A percentile compares a stretch with the other conserved stretches of the same genome.
These are phyloP conservation scores for Tolypocladium amazonense DNA, from an alignment of 2,329 filamentous ascomycete genomes.

Conservation along the genomic window DNA sequence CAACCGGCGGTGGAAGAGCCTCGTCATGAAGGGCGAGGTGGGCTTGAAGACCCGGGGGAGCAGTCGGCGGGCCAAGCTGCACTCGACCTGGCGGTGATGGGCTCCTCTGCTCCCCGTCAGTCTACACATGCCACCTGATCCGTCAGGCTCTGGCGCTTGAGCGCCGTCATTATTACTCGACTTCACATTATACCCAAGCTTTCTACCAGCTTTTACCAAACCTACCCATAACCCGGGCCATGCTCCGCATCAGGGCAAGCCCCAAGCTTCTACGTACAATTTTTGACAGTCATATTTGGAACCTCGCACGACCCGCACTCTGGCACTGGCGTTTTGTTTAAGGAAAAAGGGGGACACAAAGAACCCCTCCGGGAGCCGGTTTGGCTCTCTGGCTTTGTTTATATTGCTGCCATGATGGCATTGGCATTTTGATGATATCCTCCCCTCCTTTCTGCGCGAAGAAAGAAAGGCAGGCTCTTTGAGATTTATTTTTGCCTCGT, in stretches of 20 bases:
- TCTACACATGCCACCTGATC: not conserved
- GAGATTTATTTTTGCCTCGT: too few relatives aligned
- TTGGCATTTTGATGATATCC: not conserved
- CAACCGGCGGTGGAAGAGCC: slow-evolving; percentile 50
- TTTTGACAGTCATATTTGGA: not conserved
- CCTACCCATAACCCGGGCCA: not conserved
- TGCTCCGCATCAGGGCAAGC: not conserved
- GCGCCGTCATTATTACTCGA: not conserved
- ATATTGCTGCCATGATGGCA: not conserved
- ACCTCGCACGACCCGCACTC: not conserved
- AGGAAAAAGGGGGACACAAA: not conserved
- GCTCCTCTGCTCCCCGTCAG: not conserved
- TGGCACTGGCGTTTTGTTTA: not conserved
- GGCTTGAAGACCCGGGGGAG: slow-evolving; percentile 40
- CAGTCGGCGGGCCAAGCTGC: slow-evolving; percentile 33
- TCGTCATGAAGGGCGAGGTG: slow-evolving; percentile 48
- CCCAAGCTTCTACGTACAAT: not conserved
- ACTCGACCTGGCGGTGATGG: slow-evolving; percentile 43
- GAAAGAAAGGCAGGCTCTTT: not conserved
- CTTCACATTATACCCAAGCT: not conserved
- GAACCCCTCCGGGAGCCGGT: not conserved
- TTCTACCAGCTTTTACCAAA: not conserved
- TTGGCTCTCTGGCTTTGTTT: not conserved
- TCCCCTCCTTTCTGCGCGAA: not conserved
- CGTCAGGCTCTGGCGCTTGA: not conserved